Evolutionary conservation across 139 green algal genomes (phyloP), one percentile per base, ranked within the genome.

Genomic region (Raphidocelis subcapitata): DNA sequence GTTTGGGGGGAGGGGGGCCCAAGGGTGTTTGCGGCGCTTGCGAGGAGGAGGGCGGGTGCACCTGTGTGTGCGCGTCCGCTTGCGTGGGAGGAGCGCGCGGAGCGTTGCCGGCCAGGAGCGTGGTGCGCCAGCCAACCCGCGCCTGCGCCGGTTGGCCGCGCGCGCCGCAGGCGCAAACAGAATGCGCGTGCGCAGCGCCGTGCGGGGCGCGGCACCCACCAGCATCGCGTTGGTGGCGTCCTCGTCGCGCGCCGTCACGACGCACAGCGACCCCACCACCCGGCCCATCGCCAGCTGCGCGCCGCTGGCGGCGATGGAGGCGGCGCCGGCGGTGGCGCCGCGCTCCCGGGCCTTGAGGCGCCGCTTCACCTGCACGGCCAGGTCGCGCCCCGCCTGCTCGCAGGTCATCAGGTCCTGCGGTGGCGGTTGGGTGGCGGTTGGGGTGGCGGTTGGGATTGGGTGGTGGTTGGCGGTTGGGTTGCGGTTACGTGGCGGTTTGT

Each of bases 191-290:
- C 35, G 16, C 4, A 21, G 62, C 20, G n/a, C n/a, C 5, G 44
- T 29, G 20, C 16, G n/a, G 23, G 5, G 23, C 23, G 16, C 35
- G 46, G 31, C 54, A 62, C 79, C 65, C 35, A 95, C 95, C 3
- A 98, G 77, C 94, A 99, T 98, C 55, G 88, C 93, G 67, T 64
- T 85, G 52, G 82, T 59, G 12, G 91, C 91, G 49, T 97, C 93
- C 41, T 91, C 92, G 51, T 93, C 86, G 31, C 73, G 75, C 15
- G 86, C 85, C 0, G 93, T 95, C 24, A 99, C 78, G 62, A 97
- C 92, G 69, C 88, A 95, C 37, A 99, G 87, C 5, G 90, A 88
- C 56, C 95, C 94, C 64, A 99, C 88, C 54, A 99, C 81, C 8
- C 95, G 84, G 14, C 92, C 95, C 71, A 96, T 85, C 0, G 95